These are phyloP conservation scores for Populus nigra DNA, from an alignment of 345 rosid species.

Conservation along the genomic window DNA sequence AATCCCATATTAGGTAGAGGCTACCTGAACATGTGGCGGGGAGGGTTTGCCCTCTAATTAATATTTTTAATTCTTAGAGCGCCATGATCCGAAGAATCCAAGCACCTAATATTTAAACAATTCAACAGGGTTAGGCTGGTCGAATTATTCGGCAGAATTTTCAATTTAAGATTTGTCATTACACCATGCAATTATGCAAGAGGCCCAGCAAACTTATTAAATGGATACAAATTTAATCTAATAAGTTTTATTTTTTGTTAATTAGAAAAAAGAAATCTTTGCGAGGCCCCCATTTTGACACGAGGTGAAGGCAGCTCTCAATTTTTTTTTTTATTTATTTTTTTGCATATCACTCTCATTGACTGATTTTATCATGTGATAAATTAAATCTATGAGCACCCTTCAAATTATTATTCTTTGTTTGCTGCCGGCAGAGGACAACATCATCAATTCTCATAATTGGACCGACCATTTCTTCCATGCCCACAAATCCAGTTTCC, in stretches of 20 bases:
- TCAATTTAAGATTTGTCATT: neutral
- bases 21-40: neutral
- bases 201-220: neutral
- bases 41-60: neutral
- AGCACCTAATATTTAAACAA: neutral
- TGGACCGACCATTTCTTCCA: conserved; percentile 1
- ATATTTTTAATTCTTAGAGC: neutral
- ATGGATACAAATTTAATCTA: too few species aligned
- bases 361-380: neutral
- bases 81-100: neutral
- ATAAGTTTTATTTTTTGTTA: neutral
- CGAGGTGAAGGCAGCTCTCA: neutral
- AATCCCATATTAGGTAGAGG: neutral
- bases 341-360: neutral
- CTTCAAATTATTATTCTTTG: neutral
- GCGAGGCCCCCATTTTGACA: neutral
- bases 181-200: neutral
- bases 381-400: neutral
- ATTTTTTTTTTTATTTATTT: too few species aligned
- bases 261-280: neutral
- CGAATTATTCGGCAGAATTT: too few species aligned
- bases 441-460: neutral
- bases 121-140: neutral
- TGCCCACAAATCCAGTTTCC: neutral
- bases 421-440: neutral